These are phyloP conservation scores for Pneumocystis murina DNA, from an alignment of 1,139 yeast species.

Conservation along the genomic window DNA sequence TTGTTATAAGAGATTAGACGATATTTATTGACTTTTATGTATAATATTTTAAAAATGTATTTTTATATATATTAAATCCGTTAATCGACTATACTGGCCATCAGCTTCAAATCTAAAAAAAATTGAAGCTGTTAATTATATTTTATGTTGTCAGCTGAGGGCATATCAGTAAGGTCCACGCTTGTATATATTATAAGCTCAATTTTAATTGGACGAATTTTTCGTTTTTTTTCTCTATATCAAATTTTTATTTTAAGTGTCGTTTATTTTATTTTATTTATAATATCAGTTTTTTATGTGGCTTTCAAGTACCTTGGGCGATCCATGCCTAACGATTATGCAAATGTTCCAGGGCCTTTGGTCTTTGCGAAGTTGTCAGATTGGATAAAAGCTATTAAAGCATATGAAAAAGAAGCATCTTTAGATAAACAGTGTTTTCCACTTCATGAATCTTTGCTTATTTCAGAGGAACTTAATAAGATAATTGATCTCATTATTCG, in stretches of 20 bases:
- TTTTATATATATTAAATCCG: background rate
- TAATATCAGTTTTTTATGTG: background rate
- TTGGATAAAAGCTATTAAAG: background rate
- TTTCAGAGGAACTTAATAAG: slow-evolving; percentile 26
- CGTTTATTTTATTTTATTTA: background rate
- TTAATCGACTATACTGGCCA: background rate
- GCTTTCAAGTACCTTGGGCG: background rate
- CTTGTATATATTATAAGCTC: background rate
- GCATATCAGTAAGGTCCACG: background rate
- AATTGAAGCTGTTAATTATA: background rate
- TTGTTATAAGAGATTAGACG: slow-evolving; percentile 51
- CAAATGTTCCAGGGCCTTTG: background rate
- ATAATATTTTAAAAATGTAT: background rate
- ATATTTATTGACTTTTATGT: slow-evolving; percentile 7
- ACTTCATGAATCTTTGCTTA: slow-evolving; percentile 1
- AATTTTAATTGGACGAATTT: background rate
- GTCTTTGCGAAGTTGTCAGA: background rate
- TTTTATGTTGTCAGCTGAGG: background rate
- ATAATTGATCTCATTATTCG: slow-evolving; percentile 39
- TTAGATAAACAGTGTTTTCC: background rate
- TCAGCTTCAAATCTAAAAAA: background rate
- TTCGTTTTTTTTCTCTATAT: background rate
- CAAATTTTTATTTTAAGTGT: background rate
- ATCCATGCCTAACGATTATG: background rate
- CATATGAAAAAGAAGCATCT: background rate